These are phyloP conservation scores for Plasmodium knowlesi DNA, from an alignment of 169 alveolate species.

Conservation along the genomic window DNA sequence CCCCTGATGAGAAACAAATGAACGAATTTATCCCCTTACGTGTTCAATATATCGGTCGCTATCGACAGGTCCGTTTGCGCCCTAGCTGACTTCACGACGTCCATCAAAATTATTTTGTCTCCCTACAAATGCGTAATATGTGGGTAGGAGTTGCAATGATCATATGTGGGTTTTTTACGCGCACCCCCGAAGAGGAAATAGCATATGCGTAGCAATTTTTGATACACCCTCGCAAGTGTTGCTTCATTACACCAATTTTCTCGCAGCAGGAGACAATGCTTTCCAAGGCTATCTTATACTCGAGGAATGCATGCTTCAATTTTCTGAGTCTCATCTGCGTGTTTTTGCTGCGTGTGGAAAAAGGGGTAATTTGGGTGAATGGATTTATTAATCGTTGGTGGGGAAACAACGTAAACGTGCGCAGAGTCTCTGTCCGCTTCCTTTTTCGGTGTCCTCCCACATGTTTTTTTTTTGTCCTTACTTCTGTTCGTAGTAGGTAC, in stretches of 20 bases:
- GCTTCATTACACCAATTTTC: constrained; percentile 49
- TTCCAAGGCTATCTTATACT: constrained; percentile 64
- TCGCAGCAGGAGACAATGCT: constrained; percentile 70
- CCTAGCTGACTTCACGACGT: constrained; percentile 42
- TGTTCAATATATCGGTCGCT: constrained; percentile 56
- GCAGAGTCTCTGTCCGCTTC: not conserved
- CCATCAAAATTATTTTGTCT: constrained; percentile 65
- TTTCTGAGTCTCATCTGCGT: constrained; percentile 23
- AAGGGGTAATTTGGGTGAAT: not conserved
- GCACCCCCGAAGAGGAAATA: not conserved
- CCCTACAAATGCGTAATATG: not conserved
- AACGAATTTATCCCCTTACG: constrained; percentile 11
- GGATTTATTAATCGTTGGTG: not conserved
- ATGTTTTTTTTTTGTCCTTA: not conserved
- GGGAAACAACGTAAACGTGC: not conserved
- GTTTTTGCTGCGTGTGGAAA: constrained; percentile 15
- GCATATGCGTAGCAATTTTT: too few species aligned
- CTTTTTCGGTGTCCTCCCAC: not conserved
- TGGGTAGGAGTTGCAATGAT: not conserved
- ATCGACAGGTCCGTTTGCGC: constrained; percentile 66
- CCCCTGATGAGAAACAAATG: not conserved
- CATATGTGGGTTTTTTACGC: not conserved
- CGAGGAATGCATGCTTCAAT: constrained; percentile 45
- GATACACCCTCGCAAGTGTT: too few species aligned
- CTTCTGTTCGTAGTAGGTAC: constrained; percentile 42